Percentiles rank a stretch among this genome's conserved stretches.
Evolutionary conservation across 805 yeast species (phyloP).

Genomic region (Vanderwaltozyma polyspora): DNA sequence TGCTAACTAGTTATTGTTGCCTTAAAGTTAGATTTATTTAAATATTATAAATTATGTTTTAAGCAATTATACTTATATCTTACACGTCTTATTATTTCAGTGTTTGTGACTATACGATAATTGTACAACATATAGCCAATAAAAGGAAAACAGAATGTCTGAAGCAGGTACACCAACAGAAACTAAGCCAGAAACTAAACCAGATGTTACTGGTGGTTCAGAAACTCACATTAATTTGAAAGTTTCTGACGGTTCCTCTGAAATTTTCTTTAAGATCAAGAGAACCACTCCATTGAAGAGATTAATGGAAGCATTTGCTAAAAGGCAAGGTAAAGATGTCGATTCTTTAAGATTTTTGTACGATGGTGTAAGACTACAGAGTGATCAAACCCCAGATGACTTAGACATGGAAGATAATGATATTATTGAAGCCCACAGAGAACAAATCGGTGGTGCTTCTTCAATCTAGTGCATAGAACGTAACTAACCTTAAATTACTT

Average conservation of each 20-base stretch:
- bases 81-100: too few species aligned
- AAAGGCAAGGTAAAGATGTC: slow-evolving; percentile 87
- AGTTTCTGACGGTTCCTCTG: slow-evolving; percentile 89
- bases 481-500: too few species aligned
- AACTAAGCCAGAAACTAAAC: slow-evolving; percentile 31
- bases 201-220: slow-evolving; percentile 37
- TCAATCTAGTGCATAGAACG: too few species aligned
- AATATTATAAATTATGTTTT: too few species aligned
- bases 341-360: slow-evolving; percentile 76
- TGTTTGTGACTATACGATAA: too few species aligned
- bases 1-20: too few species aligned
- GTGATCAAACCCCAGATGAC: slow-evolving; percentile 85
- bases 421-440: slow-evolving; percentile 92
- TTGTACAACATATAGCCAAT: background rate
- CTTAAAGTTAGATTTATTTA: too few species aligned
- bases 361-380: slow-evolving; percentile 84
- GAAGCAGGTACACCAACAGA: slow-evolving; percentile 23
- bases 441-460: slow-evolving; percentile 65
- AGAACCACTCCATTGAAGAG: slow-evolving; percentile 84
- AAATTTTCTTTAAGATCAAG: slow-evolving; percentile 91
- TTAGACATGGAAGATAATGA: slow-evolving; percentile 93
- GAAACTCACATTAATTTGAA: slow-evolving; percentile 86
- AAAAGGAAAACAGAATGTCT: slow-evolving; percentile 11
- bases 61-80: too few species aligned
- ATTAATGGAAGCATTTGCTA: slow-evolving; percentile 95